Base-by-base conservation (phyloP, 2,329 filamentous ascomycete genomes). In the Karstenula rhodostoma region DNA sequence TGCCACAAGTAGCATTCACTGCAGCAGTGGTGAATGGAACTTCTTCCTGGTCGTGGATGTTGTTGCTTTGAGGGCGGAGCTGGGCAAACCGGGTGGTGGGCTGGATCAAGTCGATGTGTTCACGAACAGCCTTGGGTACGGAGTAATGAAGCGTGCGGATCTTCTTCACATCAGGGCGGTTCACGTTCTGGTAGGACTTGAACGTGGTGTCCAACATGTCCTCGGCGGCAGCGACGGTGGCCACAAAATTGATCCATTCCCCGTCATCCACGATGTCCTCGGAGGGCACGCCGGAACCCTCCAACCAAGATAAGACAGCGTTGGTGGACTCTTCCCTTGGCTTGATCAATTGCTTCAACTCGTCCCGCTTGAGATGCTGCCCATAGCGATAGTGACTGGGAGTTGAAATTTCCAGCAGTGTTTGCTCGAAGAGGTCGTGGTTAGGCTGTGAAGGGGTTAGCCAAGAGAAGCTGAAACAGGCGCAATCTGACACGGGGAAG, bases 11-110 rank as follows among this genome's bases (percentile, higher is more conserved):
- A 6, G 76, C 71, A 13, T 78, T 75, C 22, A 71, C 64, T n/a
- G 68, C 69, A 35, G 66, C 63, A 37, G 57, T 65, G 19, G 73
- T 62, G 9, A 65, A 64, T 9, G 67, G 63, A 43, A 61, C 59
- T 3, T 62, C 62, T 52, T 75, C 67, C 46, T 74, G 64, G 33
- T 73, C 70, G 22, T 74, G 58, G 13, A 79, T 71, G 7, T 75
- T 74, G 27, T 73, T 79, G 47, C 67, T 71, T 58, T 85, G 81
- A 2, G 82, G 66, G 32, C 72, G 74, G 23, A 85, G 79, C 57
- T 82, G 78, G 19, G 85, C 85, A 60, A 90, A 90, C 42, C 85
- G 81, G 4, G 86, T 90, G 0, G 88, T 90, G 0, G 88, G 88
- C 73, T 90, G 86, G 51, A 90, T 86, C 70, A 89, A 81, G 59